A percentile compares a stretch with the other conserved stretches of the same genome.
Evolutionary conservation across 495 filamentous ascomycete species (phyloP).

Genomic region (Hyaloscypha variabilis): DNA sequence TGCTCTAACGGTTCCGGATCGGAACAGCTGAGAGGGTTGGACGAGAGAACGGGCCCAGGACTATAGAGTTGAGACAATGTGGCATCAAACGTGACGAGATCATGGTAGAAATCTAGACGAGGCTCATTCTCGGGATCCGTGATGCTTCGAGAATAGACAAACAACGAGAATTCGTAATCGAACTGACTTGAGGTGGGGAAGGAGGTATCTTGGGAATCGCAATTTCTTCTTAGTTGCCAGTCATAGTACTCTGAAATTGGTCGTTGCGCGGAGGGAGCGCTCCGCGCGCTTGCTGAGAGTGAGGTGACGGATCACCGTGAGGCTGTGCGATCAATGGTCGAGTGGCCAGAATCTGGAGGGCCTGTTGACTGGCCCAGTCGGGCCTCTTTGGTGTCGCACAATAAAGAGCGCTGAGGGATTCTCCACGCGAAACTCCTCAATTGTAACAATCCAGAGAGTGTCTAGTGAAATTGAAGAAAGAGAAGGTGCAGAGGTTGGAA

Average conservation of each 20-base stretch:
- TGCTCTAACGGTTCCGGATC: not conserved
- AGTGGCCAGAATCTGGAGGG: not conserved
- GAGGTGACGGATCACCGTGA: not conserved
- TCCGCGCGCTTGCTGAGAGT: not conserved
- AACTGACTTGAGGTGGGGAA: not conserved
- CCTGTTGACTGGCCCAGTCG: not conserved
- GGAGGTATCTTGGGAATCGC: not conserved
- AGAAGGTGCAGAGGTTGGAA: not conserved
- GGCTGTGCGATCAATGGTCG: not conserved
- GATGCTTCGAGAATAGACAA: not conserved
- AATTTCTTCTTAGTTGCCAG: not conserved
- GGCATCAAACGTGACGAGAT: not conserved
- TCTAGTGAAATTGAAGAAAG: not conserved
- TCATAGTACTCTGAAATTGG: not conserved
- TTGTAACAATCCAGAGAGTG: not conserved
- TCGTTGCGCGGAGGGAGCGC: not conserved
- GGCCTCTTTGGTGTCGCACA: not conserved
- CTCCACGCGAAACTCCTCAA: not conserved
- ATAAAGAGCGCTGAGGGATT: not conserved
- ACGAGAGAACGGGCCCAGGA: not conserved
- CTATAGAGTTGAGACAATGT: not conserved
- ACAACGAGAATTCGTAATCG: not conserved
- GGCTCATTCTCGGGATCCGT: not conserved
- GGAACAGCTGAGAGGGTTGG: not conserved
- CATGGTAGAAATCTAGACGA: not conserved